phyloP scores from a whole-genome alignment of 2,329 filamentous ascomycete species.

The Metarhizium anisopliae region DNA sequence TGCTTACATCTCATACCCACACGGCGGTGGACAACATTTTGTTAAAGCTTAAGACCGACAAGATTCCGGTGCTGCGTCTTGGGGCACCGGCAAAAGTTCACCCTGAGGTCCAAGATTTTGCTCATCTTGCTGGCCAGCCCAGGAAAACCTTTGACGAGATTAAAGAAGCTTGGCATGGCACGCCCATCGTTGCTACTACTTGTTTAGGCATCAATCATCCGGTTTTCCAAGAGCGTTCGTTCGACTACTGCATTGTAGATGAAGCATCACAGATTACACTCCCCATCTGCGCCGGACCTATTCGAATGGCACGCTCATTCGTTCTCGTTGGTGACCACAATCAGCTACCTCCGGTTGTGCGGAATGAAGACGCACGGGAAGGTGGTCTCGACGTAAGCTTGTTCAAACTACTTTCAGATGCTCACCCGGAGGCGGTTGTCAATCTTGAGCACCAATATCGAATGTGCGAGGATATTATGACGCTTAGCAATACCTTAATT shows the following conservation, averaged over 20 bases:
- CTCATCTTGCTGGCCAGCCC: constrained; percentile 63
- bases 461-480: constrained; percentile 97
- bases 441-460: constrained; percentile 94
- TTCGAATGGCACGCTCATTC: constrained; percentile 86
- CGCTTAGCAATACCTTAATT: constrained; percentile 83
- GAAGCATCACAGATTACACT: constrained; percentile 97
- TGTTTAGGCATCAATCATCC: constrained; percentile 87
- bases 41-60: constrained; percentile 75
- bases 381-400: constrained; percentile 87
- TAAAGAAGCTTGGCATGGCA: constrained; percentile 72
- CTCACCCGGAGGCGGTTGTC: constrained; percentile 78
- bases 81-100: constrained; percentile 82
- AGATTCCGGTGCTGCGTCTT: constrained; percentile 73
- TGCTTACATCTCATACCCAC: constrained; percentile 93
- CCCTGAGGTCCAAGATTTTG: constrained; percentile 78
- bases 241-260: constrained; percentile 98
- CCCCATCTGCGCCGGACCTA: constrained; percentile 87
- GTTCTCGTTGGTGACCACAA: constrained; percentile 95
- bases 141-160: constrained; percentile 77
- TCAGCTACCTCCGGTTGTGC: constrained; percentile 87
- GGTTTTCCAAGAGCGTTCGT: constrained; percentile 78
- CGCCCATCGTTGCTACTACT: constrained; percentile 86
- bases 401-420: constrained; percentile 87
- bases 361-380: constrained; percentile 77
- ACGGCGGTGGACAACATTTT: constrained; percentile 98